Conservation (phyloP, 345 rosid genomes). For the Salix koriyanagi region DNA sequence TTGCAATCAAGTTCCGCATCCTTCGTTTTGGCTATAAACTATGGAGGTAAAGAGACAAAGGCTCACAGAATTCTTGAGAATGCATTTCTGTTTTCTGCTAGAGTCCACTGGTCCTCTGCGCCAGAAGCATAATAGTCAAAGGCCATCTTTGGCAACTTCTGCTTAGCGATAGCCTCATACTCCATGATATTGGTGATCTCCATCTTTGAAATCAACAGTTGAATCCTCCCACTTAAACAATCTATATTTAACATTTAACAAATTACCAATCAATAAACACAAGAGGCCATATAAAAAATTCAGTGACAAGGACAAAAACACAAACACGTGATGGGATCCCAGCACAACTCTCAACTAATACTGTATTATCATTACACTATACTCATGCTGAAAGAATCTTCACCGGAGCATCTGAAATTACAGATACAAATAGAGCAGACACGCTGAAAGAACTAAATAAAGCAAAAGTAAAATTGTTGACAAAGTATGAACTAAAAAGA, state of each 20-base stretch:
- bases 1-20: background rate
- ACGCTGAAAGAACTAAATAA: background rate
- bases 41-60: background rate
- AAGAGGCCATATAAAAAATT: background rate
- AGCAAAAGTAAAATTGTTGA: background rate
- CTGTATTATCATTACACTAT: background rate
- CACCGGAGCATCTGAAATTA: background rate
- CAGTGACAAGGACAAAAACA: background rate
- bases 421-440: background rate
- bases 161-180: conserved; percentile 77
- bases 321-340: background rate
- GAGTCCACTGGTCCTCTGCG: conserved; percentile 98
- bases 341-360: background rate
- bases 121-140: conserved; percentile 94
- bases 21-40: background rate
- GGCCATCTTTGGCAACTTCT: conserved; percentile 86
- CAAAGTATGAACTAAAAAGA: background rate
- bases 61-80: conserved; percentile 81
- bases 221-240: background rate
- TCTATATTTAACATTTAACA: background rate
- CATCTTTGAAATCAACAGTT: conserved; percentile 24
- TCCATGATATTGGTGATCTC: conserved; percentile 86
- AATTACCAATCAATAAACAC: background rate
- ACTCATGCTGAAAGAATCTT: background rate
- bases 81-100: conserved; percentile 70